A percentile compares a stretch with the other conserved stretches of the same genome.
Evolutionary conservation across 2,329 filamentous ascomycete genomes (phyloP).

Genomic region (Elsinoe fawcettii): DNA sequence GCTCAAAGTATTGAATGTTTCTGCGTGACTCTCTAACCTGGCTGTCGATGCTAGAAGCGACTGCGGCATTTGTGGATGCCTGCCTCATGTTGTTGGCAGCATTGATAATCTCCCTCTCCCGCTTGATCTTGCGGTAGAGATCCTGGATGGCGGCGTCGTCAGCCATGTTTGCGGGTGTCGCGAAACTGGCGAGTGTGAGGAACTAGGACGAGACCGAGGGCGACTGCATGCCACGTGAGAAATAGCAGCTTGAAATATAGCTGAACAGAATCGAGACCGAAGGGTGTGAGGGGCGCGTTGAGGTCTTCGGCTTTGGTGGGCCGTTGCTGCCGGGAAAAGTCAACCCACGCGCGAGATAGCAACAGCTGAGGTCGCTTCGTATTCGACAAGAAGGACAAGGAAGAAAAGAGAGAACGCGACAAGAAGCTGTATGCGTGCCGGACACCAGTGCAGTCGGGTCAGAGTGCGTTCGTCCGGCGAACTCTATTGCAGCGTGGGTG

Average conservation of each 20-base stretch:
- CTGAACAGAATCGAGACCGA: neutral
- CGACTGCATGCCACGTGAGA: slow-evolving; percentile 2
- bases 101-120: slow-evolving; percentile 90
- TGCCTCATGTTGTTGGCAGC: slow-evolving; percentile 92
- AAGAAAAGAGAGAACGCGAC: neutral
- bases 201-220: neutral
- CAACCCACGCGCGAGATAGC: neutral
- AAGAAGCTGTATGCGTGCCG: neutral
- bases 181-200: neutral
- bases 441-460: neutral
- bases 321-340: slow-evolving; percentile 3
- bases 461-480: neutral
- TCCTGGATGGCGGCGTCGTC: slow-evolving; percentile 61
- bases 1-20: slow-evolving; percentile 93
- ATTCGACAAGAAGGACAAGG: neutral
- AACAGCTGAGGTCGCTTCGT: neutral
- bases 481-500: neutral
- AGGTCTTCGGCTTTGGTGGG: slow-evolving; percentile 1
- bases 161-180: slow-evolving; percentile 39
- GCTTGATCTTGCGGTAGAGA: slow-evolving; percentile 94
- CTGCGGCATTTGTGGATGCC: slow-evolving; percentile 87
- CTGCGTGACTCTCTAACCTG: slow-evolving; percentile 89
- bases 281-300: slow-evolving; percentile 1
- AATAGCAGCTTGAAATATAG: neutral
- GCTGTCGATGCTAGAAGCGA: slow-evolving; percentile 81